A percentile compares a stretch with the other conserved stretches of the same genome.
Conservation (phyloP, 164 flowering plant genomes). For the Echeveria elegans region DNA sequence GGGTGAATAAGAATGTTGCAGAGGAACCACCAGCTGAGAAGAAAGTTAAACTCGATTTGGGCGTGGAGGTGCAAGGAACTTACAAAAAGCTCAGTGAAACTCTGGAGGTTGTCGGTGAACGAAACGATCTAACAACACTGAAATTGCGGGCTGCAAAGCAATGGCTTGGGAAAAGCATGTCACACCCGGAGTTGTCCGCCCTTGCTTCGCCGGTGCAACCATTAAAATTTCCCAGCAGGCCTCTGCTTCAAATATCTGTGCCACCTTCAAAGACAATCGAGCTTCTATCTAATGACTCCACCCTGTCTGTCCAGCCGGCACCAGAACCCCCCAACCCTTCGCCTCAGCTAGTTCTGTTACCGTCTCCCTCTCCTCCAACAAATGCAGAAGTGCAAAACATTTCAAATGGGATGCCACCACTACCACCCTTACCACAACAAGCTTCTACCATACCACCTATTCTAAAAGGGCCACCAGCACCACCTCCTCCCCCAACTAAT, state of each 20-base stretch:
- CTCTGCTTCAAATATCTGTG: background rate
- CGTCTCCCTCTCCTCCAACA: constrained; percentile 10
- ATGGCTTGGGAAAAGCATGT: background rate
- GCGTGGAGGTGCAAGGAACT: constrained; percentile 4
- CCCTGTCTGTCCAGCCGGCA: constrained; percentile 19
- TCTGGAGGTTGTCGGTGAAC: constrained; percentile 10
- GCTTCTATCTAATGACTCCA: constrained; percentile 2
- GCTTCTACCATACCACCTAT: constrained; percentile 2
- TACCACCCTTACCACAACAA: constrained; percentile 6
- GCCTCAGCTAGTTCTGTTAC: constrained; percentile 15
- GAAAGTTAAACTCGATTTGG: constrained; percentile 13
- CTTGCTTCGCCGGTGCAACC: background rate
- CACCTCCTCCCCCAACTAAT: constrained; percentile 25
- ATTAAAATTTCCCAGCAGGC: background rate
- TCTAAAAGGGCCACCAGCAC: constrained; percentile 13
- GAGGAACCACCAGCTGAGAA: constrained; percentile 13
- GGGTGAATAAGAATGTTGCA: constrained; percentile 2
- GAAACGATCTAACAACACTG: background rate
- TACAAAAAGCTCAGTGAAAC: constrained; percentile 1
- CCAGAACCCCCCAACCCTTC: constrained; percentile 12
- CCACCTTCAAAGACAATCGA: constrained; percentile 8
- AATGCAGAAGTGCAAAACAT: background rate
- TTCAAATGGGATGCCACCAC: background rate
- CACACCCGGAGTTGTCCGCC: background rate
- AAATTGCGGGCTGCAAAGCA: background rate